Conservation (phyloP, 2,329 filamentous ascomycete species). For the Colletotrichum theobromicola region DNA sequence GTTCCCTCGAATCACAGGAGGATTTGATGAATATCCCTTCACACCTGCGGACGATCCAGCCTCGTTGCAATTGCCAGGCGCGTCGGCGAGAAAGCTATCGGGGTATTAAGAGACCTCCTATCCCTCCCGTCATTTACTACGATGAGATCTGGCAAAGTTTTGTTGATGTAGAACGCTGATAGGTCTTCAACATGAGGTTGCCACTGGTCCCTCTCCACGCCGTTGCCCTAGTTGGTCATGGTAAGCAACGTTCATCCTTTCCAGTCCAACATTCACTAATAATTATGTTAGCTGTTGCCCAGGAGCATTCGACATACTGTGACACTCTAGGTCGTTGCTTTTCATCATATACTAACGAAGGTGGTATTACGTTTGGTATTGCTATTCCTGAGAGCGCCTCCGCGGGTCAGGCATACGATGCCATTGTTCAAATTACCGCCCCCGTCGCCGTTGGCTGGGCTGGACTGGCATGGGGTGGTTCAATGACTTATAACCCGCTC, state of each 20-base stretch:
- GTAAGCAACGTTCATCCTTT: background rate
- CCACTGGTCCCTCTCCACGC: background rate
- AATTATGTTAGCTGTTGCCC: background rate
- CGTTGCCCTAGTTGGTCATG: slow-evolving; percentile 8
- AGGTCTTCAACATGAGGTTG: slow-evolving; percentile 16
- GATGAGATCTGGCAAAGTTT: background rate
- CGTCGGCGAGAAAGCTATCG: background rate
- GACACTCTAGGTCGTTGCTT: slow-evolving; percentile 26
- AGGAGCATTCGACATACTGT: slow-evolving; percentile 21
- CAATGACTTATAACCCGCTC: slow-evolving; percentile 49
- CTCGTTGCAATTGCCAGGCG: background rate
- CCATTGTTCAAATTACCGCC: slow-evolving; percentile 46
- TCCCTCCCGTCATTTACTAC: background rate
- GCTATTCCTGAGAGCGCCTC: slow-evolving; percentile 38
- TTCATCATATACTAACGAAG: slow-evolving; percentile 28
- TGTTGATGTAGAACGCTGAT: background rate
- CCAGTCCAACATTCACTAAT: background rate
- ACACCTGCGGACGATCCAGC: background rate
- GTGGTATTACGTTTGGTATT: slow-evolving; percentile 34
- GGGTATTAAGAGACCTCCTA: background rate
- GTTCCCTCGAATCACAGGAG: background rate
- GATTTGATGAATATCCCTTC: background rate
- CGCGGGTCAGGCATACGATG: slow-evolving; percentile 37
- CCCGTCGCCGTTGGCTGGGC: slow-evolving; percentile 46
- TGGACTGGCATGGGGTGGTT: slow-evolving; percentile 48